Percentiles rank a stretch among this genome's conserved stretches.
phyloP scores from a whole-genome alignment of 129 eudicot genomes.

The Mikania micrantha region DNA sequence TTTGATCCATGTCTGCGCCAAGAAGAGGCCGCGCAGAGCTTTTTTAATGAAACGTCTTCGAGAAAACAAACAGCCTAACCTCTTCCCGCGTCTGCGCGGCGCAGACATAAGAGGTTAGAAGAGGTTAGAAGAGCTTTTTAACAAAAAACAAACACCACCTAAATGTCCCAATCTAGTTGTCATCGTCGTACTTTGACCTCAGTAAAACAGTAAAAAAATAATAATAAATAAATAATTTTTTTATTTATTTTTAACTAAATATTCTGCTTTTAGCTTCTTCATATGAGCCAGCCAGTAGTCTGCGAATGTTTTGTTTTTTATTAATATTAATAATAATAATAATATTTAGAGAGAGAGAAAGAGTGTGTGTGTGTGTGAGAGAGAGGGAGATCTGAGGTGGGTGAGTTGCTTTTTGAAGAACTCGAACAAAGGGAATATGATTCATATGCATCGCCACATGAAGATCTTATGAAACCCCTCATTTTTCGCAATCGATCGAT shows the following conservation, averaged over 20 bases:
- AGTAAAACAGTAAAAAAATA: background rate
- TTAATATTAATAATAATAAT: background rate
- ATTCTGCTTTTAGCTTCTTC: background rate
- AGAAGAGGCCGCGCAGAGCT: too few relatives aligned
- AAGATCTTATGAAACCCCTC: background rate
- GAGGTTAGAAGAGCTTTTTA: too few relatives aligned
- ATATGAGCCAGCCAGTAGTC: background rate
- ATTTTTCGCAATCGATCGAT: background rate
- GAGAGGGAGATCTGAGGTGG: background rate
- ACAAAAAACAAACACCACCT: too few relatives aligned
- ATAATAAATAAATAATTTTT: background rate
- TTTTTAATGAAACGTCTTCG: too few relatives aligned
- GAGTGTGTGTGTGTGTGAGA: too few relatives aligned
- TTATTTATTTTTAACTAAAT: background rate
- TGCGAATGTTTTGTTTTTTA: too few relatives aligned
- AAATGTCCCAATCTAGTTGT: too few relatives aligned
- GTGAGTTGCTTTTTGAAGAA: conserved; percentile 3
- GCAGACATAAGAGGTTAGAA: too few relatives aligned
- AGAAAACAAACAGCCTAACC: too few relatives aligned
- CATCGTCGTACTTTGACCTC: background rate
- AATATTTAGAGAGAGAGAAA: too few relatives aligned
- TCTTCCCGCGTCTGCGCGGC: too few relatives aligned
- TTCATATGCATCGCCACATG: background rate
- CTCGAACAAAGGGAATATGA: background rate
- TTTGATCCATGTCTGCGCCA: too few relatives aligned